A percentile compares a stretch with the other conserved stretches of the same genome.
Conservation (phyloP, 2,329 filamentous ascomycete species). For the Biscogniauxia marginata region DNA sequence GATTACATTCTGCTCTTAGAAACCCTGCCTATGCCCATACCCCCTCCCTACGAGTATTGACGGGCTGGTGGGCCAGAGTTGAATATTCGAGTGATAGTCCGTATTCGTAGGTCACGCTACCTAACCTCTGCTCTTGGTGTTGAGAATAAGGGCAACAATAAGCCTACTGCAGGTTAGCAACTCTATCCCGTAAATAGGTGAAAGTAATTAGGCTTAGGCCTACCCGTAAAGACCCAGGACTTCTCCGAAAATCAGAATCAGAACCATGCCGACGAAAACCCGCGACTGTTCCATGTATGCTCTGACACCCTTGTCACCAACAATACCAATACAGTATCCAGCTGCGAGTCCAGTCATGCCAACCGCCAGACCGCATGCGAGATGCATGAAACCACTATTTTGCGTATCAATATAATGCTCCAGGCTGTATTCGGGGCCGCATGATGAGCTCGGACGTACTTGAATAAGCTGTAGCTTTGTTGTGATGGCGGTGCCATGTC, state of each 20-base stretch:
- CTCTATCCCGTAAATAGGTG: not conserved
- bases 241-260: constrained; percentile 98
- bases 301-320: constrained; percentile 90
- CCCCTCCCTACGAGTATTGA: not conserved
- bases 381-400: constrained; percentile 82
- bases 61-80: not conserved
- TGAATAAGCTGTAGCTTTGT: constrained; percentile 78
- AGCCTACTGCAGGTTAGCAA: constrained; percentile 54
- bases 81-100: not conserved
- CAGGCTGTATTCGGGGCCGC: not conserved
- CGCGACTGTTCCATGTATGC: constrained; percentile 95
- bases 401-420: constrained; percentile 15
- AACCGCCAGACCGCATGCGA: constrained; percentile 86
- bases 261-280: constrained; percentile 97
- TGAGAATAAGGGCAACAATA: constrained; percentile 90
- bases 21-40: not conserved
- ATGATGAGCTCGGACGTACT: constrained; percentile 50
- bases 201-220: constrained; percentile 30
- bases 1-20: constrained; percentile 25
- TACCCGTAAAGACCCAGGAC: constrained; percentile 96
- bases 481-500: constrained; percentile 73
- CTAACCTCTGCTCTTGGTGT: constrained; percentile 75
- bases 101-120: not conserved
- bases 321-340: constrained; percentile 93
- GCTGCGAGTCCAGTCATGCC: constrained; percentile 90